phyloP scores from a whole-genome alignment of 2,329 filamentous ascomycete genomes.

The Orbilia javanica region DNA sequence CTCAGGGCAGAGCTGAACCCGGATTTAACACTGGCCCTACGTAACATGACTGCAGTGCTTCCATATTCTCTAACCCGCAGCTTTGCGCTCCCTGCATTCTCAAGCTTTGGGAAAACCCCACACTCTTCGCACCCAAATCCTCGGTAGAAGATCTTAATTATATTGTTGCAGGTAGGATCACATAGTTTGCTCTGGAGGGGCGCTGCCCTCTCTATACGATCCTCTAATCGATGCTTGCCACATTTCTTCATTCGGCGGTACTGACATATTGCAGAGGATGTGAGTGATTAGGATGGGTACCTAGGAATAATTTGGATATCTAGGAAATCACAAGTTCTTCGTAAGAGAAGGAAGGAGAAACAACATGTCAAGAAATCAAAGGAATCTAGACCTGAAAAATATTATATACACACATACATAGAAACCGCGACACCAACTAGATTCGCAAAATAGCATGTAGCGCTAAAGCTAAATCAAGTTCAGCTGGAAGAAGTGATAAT shows the following conservation, averaged over 20 bases:
- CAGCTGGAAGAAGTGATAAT: neutral
- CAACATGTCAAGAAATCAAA: too few relatives aligned
- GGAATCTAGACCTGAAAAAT: too few relatives aligned
- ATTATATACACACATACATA: neutral
- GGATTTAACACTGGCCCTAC: neutral
- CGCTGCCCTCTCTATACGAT: neutral
- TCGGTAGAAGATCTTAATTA: constrained; percentile 8
- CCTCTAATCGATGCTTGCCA: constrained; percentile 13
- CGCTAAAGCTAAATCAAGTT: neutral
- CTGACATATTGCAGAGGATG: constrained; percentile 15
- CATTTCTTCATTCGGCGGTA: constrained; percentile 32
- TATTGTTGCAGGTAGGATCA: neutral
- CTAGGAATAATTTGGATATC: neutral
- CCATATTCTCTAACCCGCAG: neutral
- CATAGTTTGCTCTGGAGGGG: constrained; percentile 29
- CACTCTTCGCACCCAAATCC: constrained; percentile 28
- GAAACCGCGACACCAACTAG: too few relatives aligned
- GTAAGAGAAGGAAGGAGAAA: too few relatives aligned
- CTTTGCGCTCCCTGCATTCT: neutral
- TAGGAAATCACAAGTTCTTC: too few relatives aligned
- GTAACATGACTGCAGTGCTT: neutral
- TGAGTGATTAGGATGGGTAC: neutral
- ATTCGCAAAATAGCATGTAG: neutral
- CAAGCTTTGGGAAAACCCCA: neutral
- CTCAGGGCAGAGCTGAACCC: neutral